Evolutionary conservation across 169 alveolate genomes (phyloP).

Genomic region (Perkinsus chesapeaki): DNA sequence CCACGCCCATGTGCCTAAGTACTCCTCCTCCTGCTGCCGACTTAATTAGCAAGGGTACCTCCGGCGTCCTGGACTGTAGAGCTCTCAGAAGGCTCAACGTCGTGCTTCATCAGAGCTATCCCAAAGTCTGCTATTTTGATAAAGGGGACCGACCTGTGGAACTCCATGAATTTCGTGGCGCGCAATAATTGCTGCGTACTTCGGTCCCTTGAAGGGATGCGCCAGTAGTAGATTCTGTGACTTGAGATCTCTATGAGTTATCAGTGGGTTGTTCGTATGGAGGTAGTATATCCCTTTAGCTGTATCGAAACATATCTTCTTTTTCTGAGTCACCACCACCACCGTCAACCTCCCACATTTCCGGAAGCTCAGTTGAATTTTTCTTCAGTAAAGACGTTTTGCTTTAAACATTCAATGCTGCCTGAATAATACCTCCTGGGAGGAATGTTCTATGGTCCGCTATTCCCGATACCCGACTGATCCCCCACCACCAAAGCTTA

Average conservation of each 20-base stretch:
- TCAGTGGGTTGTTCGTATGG: slow-evolving; percentile 66
- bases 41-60: neutral
- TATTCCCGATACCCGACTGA: no score
- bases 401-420: no score
- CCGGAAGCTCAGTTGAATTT: no score
- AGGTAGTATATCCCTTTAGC: slow-evolving; percentile 72
- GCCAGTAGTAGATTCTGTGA: slow-evolving; percentile 62
- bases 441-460: no score
- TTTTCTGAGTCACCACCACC: slow-evolving; percentile 37
- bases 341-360: slow-evolving; percentile 1
- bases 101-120: neutral
- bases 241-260: slow-evolving; percentile 82
- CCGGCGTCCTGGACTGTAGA: neutral
- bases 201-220: slow-evolving; percentile 32
- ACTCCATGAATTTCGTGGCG: neutral
- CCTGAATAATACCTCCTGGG: no score
- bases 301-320: slow-evolving; percentile 58
- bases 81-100: neutral
- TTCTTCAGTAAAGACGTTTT: no score
- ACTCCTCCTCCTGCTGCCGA: neutral
- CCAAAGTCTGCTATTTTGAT: neutral
- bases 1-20: slow-evolving; percentile 64
- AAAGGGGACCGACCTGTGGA: neutral
- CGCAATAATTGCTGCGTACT: slow-evolving; percentile 6
- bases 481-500: no score